phyloP scores from a whole-genome alignment of 352 stramenopile genomes.

The Lagenidium sp. region DNA sequence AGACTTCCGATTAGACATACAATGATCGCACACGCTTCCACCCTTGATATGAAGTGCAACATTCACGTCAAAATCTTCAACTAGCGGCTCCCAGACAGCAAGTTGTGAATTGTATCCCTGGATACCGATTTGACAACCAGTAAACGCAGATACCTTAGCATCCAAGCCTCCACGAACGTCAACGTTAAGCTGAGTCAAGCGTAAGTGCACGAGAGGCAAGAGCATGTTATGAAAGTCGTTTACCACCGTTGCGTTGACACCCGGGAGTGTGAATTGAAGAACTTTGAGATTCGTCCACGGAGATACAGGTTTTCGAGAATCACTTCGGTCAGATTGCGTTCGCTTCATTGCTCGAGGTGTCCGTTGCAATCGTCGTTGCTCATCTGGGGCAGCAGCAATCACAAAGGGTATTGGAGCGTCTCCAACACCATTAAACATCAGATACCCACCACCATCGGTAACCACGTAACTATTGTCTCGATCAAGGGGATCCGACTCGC shows the following conservation, averaged over 20 bases:
- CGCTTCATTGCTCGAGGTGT: background rate
- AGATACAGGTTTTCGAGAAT: slow-evolving; percentile 6
- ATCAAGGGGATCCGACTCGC: slow-evolving; percentile 17
- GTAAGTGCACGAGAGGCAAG: slow-evolving; percentile 70
- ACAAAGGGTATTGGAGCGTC: slow-evolving; percentile 75
- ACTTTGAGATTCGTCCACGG: slow-evolving; percentile 58
- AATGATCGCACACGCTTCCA: slow-evolving; percentile 71
- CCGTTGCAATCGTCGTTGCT: background rate
- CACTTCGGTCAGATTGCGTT: slow-evolving; percentile 1
- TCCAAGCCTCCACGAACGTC: slow-evolving; percentile 57
- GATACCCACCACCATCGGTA: slow-evolving; percentile 53
- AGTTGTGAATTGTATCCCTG: slow-evolving; percentile 85
- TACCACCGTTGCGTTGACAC: slow-evolving; percentile 70
- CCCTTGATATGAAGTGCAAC: slow-evolving; percentile 56
- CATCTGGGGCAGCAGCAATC: slow-evolving; percentile 44
- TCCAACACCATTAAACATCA: slow-evolving; percentile 84
- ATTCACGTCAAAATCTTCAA: slow-evolving; percentile 82
- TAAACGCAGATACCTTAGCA: slow-evolving; percentile 48
- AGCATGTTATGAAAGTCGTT: slow-evolving; percentile 88
- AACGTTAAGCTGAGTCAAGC: slow-evolving; percentile 49
- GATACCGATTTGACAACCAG: slow-evolving; percentile 55
- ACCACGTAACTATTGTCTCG: slow-evolving; percentile 9
- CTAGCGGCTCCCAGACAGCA: slow-evolving; percentile 74
- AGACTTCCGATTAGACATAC: slow-evolving; percentile 60
- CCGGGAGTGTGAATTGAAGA: slow-evolving; percentile 63